These are phyloP conservation scores for Penicillium frequentans DNA, from an alignment of 2,329 filamentous ascomycete genomes.

Conservation along the genomic window DNA sequence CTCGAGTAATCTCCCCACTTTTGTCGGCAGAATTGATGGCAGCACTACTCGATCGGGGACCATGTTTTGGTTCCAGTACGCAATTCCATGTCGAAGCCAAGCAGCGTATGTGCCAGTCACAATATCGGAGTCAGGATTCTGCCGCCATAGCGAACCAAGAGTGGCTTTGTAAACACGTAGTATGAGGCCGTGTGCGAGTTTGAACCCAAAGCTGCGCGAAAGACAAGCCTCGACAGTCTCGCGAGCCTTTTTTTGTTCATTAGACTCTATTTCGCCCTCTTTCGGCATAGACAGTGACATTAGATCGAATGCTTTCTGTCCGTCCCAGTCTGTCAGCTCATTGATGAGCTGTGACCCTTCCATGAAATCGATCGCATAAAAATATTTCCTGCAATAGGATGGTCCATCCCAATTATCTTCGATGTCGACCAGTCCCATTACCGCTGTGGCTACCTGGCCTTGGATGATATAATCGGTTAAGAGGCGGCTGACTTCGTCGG, in stretches of 20 bases:
- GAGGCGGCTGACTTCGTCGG: constrained; percentile 44
- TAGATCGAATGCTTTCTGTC: constrained; percentile 50
- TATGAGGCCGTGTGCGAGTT: constrained; percentile 57
- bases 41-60: constrained; percentile 30
- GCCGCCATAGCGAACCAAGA: constrained; percentile 56
- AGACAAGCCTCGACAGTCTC: constrained; percentile 55
- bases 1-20: background rate
- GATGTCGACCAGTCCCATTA: constrained; percentile 54
- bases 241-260: constrained; percentile 47
- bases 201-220: constrained; percentile 55
- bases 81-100: constrained; percentile 52
- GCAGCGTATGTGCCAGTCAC: constrained; percentile 55
- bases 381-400: constrained; percentile 48
- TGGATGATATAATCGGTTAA: constrained; percentile 61
- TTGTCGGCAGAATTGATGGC: background rate
- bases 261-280: constrained; percentile 28
- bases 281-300: constrained; percentile 47
- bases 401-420: constrained; percentile 57
- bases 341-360: constrained; percentile 55
- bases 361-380: constrained; percentile 55
- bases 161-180: constrained; percentile 51
- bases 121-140: constrained; percentile 50
- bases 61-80: constrained; percentile 47
- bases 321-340: constrained; percentile 53
- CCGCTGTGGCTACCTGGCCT: constrained; percentile 54